phyloP scores from a whole-genome alignment of 495 filamentous ascomycete genomes.

The Hypoxylon fragiforme region DNA sequence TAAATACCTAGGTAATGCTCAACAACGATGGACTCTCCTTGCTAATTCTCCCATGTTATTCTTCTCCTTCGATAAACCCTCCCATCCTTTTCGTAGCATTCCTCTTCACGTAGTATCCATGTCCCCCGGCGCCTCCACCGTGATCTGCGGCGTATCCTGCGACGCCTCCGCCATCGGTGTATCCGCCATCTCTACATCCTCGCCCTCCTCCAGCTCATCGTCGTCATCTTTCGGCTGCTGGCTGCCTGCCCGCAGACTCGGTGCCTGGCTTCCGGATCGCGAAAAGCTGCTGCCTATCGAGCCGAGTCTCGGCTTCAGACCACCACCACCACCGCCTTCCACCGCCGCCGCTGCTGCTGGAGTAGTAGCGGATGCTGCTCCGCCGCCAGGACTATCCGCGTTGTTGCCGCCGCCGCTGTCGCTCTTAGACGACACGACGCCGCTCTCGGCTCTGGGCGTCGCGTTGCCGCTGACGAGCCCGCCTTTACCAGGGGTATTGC shows the following conservation, averaged over 20 bases:
- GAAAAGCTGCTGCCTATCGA: constrained; percentile 54
- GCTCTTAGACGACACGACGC: constrained; percentile 37
- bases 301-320: constrained; percentile 48
- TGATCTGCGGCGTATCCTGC: constrained; percentile 54
- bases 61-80: neutral
- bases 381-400: constrained; percentile 53
- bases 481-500: constrained; percentile 46
- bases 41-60: no score
- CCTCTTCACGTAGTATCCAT: constrained; percentile 69
- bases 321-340: constrained; percentile 11
- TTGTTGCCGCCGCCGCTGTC: constrained; percentile 47
- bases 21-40: no score
- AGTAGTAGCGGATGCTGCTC: constrained; percentile 69
- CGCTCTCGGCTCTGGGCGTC: constrained; percentile 47
- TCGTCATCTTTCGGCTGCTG: constrained; percentile 50
- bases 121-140: constrained; percentile 52
- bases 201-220: constrained; percentile 64
- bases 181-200: constrained; percentile 62
- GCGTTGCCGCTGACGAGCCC: constrained; percentile 40
- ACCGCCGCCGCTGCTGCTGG: constrained; percentile 50
- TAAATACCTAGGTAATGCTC: no score
- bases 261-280: constrained; percentile 46
- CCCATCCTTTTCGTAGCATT: neutral
- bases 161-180: constrained; percentile 49
- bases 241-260: constrained; percentile 51